phyloP scores from a whole-genome alignment of 495 filamentous ascomycete genomes.

The Neurospora sp. region DNA sequence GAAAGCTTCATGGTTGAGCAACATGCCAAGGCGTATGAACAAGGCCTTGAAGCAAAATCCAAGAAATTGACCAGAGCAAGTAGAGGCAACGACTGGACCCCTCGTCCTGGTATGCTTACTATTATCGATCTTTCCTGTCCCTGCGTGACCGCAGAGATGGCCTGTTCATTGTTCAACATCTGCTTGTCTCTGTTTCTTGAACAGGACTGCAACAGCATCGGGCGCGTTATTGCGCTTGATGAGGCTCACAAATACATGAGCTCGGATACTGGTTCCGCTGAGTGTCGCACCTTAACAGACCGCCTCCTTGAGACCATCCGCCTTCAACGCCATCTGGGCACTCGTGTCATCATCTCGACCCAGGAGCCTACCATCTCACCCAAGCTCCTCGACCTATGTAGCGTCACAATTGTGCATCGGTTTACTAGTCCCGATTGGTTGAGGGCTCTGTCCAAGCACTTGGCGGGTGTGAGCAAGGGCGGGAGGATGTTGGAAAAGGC shows the following conservation, averaged over 20 bases:
- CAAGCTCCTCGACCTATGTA: slow-evolving; percentile 57
- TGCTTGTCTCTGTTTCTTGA: slow-evolving; percentile 53
- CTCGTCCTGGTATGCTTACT: slow-evolving; percentile 46
- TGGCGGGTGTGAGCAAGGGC: slow-evolving; percentile 39
- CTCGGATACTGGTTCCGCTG: slow-evolving; percentile 14
- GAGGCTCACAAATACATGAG: slow-evolving; percentile 36
- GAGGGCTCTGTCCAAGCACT: slow-evolving; percentile 45
- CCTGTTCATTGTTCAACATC: slow-evolving; percentile 62
- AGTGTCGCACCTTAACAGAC: slow-evolving; percentile 49
- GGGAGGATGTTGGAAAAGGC: slow-evolving; percentile 14
- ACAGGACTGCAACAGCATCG: slow-evolving; percentile 27
- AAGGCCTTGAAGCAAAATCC: not conserved
- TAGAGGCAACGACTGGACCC: slow-evolving; percentile 24
- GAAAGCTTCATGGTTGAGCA: slow-evolving; percentile 45
- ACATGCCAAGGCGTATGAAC: slow-evolving; percentile 12
- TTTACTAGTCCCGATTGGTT: slow-evolving; percentile 68
- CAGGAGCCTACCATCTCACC: slow-evolving; percentile 72
- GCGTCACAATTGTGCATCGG: slow-evolving; percentile 63
- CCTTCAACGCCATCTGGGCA: slow-evolving; percentile 58
- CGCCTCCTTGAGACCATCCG: slow-evolving; percentile 55
- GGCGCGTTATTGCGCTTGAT: slow-evolving; percentile 28
- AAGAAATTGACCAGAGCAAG: not conserved
- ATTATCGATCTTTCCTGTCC: slow-evolving; percentile 70
- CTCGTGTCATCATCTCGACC: slow-evolving; percentile 60
- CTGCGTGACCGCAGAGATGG: slow-evolving; percentile 54